A percentile compares a stretch with the other conserved stretches of the same genome.
Conservation (phyloP, 352 stramenopile species). For the Phytophthora agathidicida region DNA sequence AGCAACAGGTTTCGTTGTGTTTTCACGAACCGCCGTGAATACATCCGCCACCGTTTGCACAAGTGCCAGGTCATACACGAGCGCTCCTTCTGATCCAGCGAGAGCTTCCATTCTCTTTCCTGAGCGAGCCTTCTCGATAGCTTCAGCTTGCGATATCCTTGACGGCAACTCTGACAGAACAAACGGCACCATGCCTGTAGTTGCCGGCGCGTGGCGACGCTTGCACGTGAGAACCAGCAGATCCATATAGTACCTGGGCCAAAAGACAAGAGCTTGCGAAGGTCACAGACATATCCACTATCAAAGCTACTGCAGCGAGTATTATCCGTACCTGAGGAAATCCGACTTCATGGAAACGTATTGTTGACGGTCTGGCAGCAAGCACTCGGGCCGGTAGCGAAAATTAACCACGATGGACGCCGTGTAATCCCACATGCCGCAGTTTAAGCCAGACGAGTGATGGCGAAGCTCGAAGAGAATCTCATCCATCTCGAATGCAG, state of each 20-base stretch:
- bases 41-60: constrained; percentile 67
- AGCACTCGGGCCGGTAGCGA: constrained; percentile 69
- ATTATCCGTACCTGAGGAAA: constrained; percentile 52
- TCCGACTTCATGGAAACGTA: constrained; percentile 75
- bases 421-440: constrained; percentile 97
- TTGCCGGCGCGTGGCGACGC: constrained; percentile 92
- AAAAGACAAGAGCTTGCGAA: neutral
- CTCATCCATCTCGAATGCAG: constrained; percentile 97
- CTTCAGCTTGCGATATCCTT: constrained; percentile 57
- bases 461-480: constrained; percentile 95
- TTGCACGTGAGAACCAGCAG: constrained; percentile 94
- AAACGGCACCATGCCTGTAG: constrained; percentile 96
- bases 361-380: constrained; percentile 92
- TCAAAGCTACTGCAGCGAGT: neutral
- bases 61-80: constrained; percentile 93
- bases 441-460: constrained; percentile 96
- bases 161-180: constrained; percentile 92
- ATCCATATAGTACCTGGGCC: constrained; percentile 88
- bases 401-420: constrained; percentile 97
- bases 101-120: constrained; percentile 90
- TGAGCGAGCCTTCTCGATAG: constrained; percentile 78
- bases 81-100: constrained; percentile 93
- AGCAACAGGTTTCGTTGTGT: neutral
- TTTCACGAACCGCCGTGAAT: constrained; percentile 11
- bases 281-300: neutral